Evolutionary conservation across 768 basidiomycete species (phyloP).

Genomic region (Pleurotus citrinopileatus): DNA sequence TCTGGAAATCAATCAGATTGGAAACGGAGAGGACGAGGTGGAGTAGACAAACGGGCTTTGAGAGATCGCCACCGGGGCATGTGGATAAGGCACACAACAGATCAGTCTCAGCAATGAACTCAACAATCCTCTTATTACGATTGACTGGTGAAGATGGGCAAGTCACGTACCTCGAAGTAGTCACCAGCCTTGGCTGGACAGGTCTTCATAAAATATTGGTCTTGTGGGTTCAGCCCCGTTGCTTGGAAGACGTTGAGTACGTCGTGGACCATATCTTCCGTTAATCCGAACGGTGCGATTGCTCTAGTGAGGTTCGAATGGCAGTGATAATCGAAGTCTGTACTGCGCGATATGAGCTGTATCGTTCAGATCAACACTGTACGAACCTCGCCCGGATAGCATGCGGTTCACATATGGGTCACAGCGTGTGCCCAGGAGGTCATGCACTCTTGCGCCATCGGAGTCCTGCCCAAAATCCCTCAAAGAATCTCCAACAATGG

Average conservation of each 20-base stretch:
- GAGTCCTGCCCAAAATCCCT: conserved; percentile 16
- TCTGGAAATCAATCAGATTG: not conserved
- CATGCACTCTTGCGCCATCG: conserved; percentile 20
- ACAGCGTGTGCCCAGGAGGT: conserved; percentile 22
- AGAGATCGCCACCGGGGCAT: conserved; percentile 17
- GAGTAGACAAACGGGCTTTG: conserved; percentile 11
- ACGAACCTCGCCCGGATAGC: conserved; percentile 1
- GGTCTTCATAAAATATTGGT: conserved; percentile 22
- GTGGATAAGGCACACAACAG: conserved; percentile 16
- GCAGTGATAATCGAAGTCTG: conserved; percentile 18
- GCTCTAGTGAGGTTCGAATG: conserved; percentile 21
- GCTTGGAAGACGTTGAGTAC: conserved; percentile 22
- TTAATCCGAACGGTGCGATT: conserved; percentile 18
- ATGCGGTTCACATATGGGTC: conserved; percentile 22
- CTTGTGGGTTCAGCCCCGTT: conserved; percentile 20
- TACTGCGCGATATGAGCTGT: conserved; percentile 4
- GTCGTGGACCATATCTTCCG: conserved; percentile 21
- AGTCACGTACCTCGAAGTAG: conserved; percentile 17
- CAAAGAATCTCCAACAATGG: conserved; percentile 18
- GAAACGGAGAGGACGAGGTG: not conserved
- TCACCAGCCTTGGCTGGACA: conserved; percentile 19
- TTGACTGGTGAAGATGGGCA: too few species aligned
- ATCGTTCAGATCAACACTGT: conserved; percentile 3
- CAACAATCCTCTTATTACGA: too few species aligned
- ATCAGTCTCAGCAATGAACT: conserved; percentile 18